Percentiles rank a stretch among this genome's conserved stretches.
Evolutionary conservation across 2,329 filamentous ascomycete genomes (phyloP).

Genomic region (Hymenoscyphus fraxineus): DNA sequence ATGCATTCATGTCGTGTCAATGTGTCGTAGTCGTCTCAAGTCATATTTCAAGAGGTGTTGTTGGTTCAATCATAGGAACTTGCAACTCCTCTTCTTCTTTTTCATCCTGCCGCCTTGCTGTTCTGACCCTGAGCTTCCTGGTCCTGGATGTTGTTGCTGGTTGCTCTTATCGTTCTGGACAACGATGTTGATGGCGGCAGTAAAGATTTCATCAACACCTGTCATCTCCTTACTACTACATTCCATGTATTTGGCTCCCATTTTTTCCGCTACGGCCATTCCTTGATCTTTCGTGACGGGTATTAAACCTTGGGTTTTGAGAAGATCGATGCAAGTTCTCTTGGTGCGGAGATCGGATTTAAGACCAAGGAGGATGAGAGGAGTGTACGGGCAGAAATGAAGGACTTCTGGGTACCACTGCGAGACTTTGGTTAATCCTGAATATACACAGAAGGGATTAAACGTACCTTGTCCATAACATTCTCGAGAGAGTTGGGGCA

Average conservation of each 20-base stretch:
- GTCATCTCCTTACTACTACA: constrained; percentile 98
- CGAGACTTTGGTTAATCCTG: constrained; percentile 5
- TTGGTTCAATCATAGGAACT: constrained; percentile 57
- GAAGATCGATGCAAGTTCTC: constrained; percentile 94
- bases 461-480: constrained; percentile 90
- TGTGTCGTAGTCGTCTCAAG: constrained; percentile 27
- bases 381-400: constrained; percentile 97
- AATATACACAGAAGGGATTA: constrained; percentile 1
- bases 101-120: constrained; percentile 53
- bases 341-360: constrained; percentile 96
- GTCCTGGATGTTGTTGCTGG: constrained; percentile 23
- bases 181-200: constrained; percentile 83
- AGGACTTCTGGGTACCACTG: constrained; percentile 99
- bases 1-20: constrained; percentile 34
- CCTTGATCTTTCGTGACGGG: constrained; percentile 92
- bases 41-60: constrained; percentile 16
- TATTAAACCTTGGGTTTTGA: constrained; percentile 95
- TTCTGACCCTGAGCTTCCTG: constrained; percentile 19
- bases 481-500: constrained; percentile 98
- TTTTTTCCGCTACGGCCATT: constrained; percentile 80
- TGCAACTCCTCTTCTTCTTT: constrained; percentile 86
- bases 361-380: constrained; percentile 89
- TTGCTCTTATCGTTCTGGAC: constrained; percentile 75
- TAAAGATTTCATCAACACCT: constrained; percentile 95
- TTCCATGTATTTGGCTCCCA: constrained; percentile 95